Percentiles rank a stretch among this genome's conserved stretches.
Conservation (phyloP, 306 rosid species). For the Cercis canadensis region DNA sequence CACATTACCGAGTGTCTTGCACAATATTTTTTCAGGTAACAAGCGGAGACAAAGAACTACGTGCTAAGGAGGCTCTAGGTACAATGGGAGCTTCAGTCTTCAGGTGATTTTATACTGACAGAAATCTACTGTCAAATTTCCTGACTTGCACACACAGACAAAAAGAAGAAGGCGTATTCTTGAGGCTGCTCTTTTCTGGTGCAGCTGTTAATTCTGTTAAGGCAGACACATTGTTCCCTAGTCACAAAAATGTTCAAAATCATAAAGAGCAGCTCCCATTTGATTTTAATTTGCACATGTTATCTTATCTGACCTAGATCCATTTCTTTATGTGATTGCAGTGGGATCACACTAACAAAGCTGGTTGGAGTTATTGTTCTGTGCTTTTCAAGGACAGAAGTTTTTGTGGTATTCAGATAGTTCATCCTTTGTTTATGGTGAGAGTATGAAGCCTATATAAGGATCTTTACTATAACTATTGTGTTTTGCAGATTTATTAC, state of each 20-base stretch:
- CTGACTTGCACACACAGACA: slow-evolving; percentile 26
- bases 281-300: slow-evolving; percentile 19
- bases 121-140: slow-evolving; percentile 17
- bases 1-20: slow-evolving; percentile 8
- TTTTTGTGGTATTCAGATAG: slow-evolving; percentile 81
- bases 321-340: slow-evolving; percentile 44
- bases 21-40: slow-evolving; percentile 62
- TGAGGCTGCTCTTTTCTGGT: slow-evolving; percentile 16
- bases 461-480: slow-evolving; percentile 9
- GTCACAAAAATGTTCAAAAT: neutral
- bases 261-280: slow-evolving; percentile 6
- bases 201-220: slow-evolving; percentile 11
- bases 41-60: slow-evolving; percentile 79
- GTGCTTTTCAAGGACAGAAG: slow-evolving; percentile 94
- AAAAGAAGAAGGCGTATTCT: slow-evolving; percentile 13
- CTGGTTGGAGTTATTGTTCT: slow-evolving; percentile 95
- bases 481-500: slow-evolving; percentile 83
- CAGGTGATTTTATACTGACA: slow-evolving; percentile 55
- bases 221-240: no score
- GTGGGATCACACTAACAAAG: slow-evolving; percentile 96
- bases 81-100: slow-evolving; percentile 99
- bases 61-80: slow-evolving; percentile 81
- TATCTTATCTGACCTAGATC: slow-evolving; percentile 24
- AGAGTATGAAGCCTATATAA: neutral
- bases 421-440: slow-evolving; percentile 26